Percentiles rank a stretch among this genome's conserved stretches.
Evolutionary conservation across 2,329 filamentous ascomycete species (phyloP).

Genomic region (Ophiosphaerella narmari): DNA sequence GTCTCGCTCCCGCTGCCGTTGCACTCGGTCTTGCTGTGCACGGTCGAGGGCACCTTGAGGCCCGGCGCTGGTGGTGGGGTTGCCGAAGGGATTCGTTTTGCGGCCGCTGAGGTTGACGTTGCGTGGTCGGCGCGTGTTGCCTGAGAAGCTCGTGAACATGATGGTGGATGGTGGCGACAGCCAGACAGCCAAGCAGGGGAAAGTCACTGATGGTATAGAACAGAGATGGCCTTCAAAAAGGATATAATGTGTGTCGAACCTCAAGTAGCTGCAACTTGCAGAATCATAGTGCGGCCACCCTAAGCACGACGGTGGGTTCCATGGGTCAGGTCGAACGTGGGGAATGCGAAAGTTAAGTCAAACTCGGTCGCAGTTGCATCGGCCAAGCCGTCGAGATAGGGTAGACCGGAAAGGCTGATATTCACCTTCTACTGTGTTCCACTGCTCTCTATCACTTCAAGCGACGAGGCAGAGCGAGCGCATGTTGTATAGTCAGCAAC

Average conservation of each 20-base stretch:
- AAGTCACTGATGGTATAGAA: not conserved
- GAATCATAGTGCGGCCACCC: not conserved
- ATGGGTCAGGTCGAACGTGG: not conserved
- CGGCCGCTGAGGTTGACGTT: conserved; percentile 95
- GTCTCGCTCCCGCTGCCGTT: conserved; percentile 80
- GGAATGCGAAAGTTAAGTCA: not conserved
- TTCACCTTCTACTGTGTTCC: conserved; percentile 4
- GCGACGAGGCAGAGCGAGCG: not conserved
- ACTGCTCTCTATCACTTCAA: not conserved
- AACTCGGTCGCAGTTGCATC: not conserved
- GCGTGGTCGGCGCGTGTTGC: conserved; percentile 79
- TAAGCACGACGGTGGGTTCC: not conserved
- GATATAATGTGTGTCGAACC: not conserved
- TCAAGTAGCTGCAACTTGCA: not conserved
- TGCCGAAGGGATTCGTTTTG: conserved; percentile 76
- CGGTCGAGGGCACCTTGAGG: conserved; percentile 79
- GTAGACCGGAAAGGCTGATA: not conserved
- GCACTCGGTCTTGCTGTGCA: conserved; percentile 82
- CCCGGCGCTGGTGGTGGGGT: conserved; percentile 61
- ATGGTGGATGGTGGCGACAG: conserved; percentile 12
- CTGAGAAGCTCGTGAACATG: conserved; percentile 94
- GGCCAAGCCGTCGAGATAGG: not conserved
- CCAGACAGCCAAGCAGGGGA: not conserved
- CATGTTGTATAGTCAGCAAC: conserved; percentile 1
- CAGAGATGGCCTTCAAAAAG: not conserved